Base-by-base conservation (phyloP, 257 asterid species). In the Plantago ovata region DNA sequence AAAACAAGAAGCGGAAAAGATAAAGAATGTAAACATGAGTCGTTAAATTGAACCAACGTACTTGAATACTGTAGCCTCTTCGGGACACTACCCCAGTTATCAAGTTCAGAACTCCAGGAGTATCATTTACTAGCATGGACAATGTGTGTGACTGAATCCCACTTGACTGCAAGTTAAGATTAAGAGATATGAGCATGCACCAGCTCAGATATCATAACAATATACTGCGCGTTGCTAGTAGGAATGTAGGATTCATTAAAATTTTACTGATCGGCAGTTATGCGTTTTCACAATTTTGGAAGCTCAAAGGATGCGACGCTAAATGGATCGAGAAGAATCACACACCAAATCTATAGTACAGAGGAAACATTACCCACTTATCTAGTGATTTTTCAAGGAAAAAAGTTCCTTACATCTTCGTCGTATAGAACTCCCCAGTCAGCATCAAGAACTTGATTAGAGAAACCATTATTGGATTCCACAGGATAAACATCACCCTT, bases 401-500 rank as follows among this genome's bases (percentile, higher is more conserved):
- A 60, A 54, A 28, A 50, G 51, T 59, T 72, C 66, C 87, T 85
- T 85, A 88, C 96, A 67, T 88, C 96, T 62, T 67, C 81, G 44
- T 83, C 79, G 45, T 81, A 73, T 63, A 88, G 86, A 71, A 83
- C 81, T 66, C 96, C 96, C 96, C 96, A 88, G 69, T 88, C 69
- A 54, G 95, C 95, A 71, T 88, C 95, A 39, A 88, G 93, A 63
- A 88, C 81, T 83, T 74, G 81, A 81, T 72, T 74, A 11, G 63
- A 64, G 63, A 78, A 69, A 71, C 71, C 77, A 60, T 76, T 83
- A 71, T 79, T 74, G 50, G 76, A 59, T 65, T 85, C 95, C 81
- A 88, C 94, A 1, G 96, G 96, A 79, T 88, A 88, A 62, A 88
- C 96, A 63, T 85, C 96, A 52, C 96, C 96, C 96, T 88, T 36